phyloP scores from a whole-genome alignment of 2,329 filamentous ascomycete genomes.

The Trichoderma polysporum region DNA sequence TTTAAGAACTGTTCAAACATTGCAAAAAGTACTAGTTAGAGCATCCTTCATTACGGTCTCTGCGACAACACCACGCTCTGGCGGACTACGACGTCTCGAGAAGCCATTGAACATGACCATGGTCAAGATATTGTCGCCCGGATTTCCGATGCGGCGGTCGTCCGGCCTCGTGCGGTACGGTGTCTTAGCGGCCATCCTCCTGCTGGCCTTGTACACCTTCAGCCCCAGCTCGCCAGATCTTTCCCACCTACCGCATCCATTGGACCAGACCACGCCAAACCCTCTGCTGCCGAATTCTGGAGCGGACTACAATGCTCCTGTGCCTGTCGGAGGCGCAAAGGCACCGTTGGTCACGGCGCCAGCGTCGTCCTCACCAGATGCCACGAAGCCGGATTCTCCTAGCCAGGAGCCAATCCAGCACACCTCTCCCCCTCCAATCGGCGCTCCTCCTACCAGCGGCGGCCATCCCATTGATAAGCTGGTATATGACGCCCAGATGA shows the following conservation, averaged over 20 bases:
- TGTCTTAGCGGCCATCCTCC: conserved; percentile 38
- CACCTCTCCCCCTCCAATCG: neutral
- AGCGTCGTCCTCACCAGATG: neutral
- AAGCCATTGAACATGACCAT: conserved; percentile 12
- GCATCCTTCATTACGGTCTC: neutral
- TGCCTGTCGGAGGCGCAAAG: neutral
- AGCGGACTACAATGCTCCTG: neutral
- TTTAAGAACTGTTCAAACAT: neutral
- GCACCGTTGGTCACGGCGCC: neutral
- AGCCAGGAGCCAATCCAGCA: conserved; percentile 11
- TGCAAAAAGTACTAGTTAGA: neutral
- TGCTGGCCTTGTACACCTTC: conserved; percentile 35
- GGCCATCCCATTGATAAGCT: conserved; percentile 54
- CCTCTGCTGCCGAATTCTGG: neutral
- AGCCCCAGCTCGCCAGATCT: conserved; percentile 25
- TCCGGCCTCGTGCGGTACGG: conserved; percentile 45
- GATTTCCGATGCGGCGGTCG: conserved; percentile 43
- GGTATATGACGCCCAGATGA: conserved; percentile 45
- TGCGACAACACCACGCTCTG: neutral
- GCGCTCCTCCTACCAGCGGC: conserved; percentile 5
- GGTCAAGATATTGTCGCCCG: conserved; percentile 39
- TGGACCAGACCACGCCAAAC: neutral
- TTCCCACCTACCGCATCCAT: neutral
- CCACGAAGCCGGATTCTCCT: neutral
- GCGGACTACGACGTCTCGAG: neutral